Base-by-base conservation (phyloP, 176 grass and related monocot genomes). In the Aegilops bicornis region DNA sequence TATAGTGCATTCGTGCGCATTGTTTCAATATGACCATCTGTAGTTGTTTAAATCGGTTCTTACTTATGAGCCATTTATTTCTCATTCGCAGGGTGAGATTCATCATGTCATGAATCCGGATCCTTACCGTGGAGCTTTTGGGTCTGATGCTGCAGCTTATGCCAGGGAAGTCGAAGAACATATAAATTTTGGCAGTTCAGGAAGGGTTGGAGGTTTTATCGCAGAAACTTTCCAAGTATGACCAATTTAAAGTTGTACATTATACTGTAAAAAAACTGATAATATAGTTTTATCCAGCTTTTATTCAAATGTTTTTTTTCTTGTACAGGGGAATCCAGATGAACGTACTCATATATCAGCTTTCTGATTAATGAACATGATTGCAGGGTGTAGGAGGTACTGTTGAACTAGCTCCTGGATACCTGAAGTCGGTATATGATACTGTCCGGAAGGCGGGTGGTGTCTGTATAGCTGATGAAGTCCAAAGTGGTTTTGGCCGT, bases 41-140 rank as follows among this genome's bases (percentile, higher is more conserved):
- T 71, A 40, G 24, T 72, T 61, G 19, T 4, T 61, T 6, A 79
- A 69, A 9, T 6, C 22, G 11, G 54, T 76, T 64, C 60, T 76
- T 85, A 35, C 22, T 43, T 17, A 81, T 27, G 22, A 20, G 20
- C 29, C 59, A 35, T 60, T 82, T 36, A 25, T 79, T 23, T 61
- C 14, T 67, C 19, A 30, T 5, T 82, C 79, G 23, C 89, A 99
- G 97, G 97, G 94, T 76, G 97, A 99, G 61, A 96, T 99, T 88
- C 90, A 96, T 88, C 94, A 96, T 91, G 92, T 99, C 83, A 99
- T 96, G 94, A 94, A 99, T 74, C 97, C 94, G 69, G 90, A 99
- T 74, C 97, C 94, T 65, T 99, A 99, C 61, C 85, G 77, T 25
- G 97, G 97, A 69, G 79, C 76, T 80, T 99, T 99, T 64, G 94